Conservation (phyloP, 1,284 basidiomycete genomes). For the Pseudozyma flocculosa region DNA sequence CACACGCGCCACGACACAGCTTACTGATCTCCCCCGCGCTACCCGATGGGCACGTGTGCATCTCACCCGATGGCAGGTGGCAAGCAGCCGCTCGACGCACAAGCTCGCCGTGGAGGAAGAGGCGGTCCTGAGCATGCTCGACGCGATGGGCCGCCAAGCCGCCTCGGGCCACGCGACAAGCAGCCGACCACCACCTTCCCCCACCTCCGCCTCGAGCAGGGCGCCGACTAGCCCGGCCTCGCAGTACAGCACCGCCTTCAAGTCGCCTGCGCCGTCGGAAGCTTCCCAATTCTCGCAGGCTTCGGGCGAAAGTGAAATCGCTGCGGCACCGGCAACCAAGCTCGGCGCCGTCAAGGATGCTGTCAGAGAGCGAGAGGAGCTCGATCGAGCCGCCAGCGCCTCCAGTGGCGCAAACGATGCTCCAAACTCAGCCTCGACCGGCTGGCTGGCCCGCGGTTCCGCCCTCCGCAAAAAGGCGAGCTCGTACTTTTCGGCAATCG, state of each 20-base stretch:
- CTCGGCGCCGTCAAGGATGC: slow-evolving; percentile 15
- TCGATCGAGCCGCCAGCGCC: slow-evolving; percentile 14
- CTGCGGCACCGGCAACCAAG: too few relatives aligned
- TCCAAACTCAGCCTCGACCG: too few relatives aligned
- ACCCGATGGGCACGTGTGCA: too few relatives aligned
- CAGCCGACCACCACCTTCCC: slow-evolving; percentile 9
- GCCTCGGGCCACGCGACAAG: background rate
- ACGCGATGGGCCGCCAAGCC: slow-evolving; percentile 3
- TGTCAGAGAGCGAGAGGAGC: slow-evolving; percentile 24
- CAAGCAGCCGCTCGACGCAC: slow-evolving; percentile 14
- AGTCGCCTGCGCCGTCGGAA: background rate
- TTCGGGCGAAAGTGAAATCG: background rate
- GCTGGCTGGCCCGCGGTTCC: too few relatives aligned
- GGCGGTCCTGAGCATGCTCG: slow-evolving; percentile 45
- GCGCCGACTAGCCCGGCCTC: slow-evolving; percentile 19
- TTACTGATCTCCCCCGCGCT: too few relatives aligned
- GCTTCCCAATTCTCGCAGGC: background rate
- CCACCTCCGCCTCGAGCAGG: too few relatives aligned
- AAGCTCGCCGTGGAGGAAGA: slow-evolving; percentile 22
- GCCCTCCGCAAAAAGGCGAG: too few relatives aligned
- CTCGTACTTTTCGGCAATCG: too few relatives aligned
- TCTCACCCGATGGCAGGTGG: slow-evolving; percentile 4
- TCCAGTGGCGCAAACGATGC: background rate
- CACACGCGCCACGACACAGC: too few relatives aligned
- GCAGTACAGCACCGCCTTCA: slow-evolving; percentile 26